Percentiles rank a stretch among this genome's conserved stretches.
phyloP scores from a whole-genome alignment of 305 asterid genomes.

The Fraxinus baroniana region DNA sequence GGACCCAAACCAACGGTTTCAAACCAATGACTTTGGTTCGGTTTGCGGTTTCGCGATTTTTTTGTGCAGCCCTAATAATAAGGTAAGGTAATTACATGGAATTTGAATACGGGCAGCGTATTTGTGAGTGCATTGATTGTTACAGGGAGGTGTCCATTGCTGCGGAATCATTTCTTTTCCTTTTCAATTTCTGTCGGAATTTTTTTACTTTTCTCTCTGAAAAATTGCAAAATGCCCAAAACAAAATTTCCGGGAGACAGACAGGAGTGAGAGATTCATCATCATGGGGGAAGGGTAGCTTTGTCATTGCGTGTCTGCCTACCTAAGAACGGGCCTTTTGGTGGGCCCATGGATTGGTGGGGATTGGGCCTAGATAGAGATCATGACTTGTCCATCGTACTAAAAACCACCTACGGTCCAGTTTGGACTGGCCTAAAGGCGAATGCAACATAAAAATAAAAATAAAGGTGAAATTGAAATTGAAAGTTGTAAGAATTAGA shows the following conservation, averaged over 20 bases:
- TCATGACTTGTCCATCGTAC: background rate
- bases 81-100: conserved; percentile 45
- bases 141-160: conserved; percentile 74
- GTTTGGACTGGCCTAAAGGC: background rate
- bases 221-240: background rate
- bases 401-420: background rate
- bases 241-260: background rate
- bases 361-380: background rate
- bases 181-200: background rate
- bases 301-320: background rate
- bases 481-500: background rate
- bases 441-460: background rate
- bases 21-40: no score
- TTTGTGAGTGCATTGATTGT: conserved; percentile 64
- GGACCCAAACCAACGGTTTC: no score
- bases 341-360: background rate
- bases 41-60: no score
- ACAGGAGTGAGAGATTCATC: background rate
- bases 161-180: conserved; percentile 44
- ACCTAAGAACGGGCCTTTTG: background rate
- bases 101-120: conserved; percentile 67
- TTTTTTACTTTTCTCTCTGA: background rate
- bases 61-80: no score
- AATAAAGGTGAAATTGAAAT: no score
- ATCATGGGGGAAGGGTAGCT: background rate